Base-by-base conservation (phyloP, 176 grass and related monocot species). In the Hyparrhenia diplandra region DNA sequence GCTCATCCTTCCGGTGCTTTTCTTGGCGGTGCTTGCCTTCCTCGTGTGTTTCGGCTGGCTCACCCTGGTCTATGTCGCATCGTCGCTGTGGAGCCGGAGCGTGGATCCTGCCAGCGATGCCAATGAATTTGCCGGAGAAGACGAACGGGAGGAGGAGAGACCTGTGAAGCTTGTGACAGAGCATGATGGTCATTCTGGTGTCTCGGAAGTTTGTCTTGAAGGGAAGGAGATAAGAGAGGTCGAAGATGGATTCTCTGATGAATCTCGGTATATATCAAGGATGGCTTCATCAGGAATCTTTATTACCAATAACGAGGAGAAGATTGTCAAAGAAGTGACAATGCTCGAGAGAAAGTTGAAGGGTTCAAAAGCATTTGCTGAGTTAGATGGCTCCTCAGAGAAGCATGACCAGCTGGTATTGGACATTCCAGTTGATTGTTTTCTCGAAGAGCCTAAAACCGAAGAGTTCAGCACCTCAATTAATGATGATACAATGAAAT, bases 21-120 rank as follows among this genome's bases (percentile, higher is more conserved):
- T 49, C 80, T 49, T 88, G 28, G 60, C 37, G 8, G 36, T 79
- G 46, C 12, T 84, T 39, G 59, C 60, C 29, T 84, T 84, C 13
- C 37, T 84, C 35, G 75, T 66, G 17, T 84, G 29, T 10, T 84
- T 88, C 35, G 47, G 77, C 37, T 88, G 81, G 59, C 78, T 84
- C 75, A 88, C 86, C 68, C 35, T 88, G 36, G 47, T 79, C 60
- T 79, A 88, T 23, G 67, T 84, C 13, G 29, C 74, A 20, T 64
- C 36, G 4, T 74, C 60, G 8, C n/a, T 88, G 11, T 40, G 32
- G 46, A 49, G 57, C 25, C 14, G 0, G 0, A 43, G 43, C 13
- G 1, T 16, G 3, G 23, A 47, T 34, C 16, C 1, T 10, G 32
- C 18, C 43, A 12, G 59, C 9, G 35, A 78, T 45, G 55, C 28